Conservation (phyloP, 2,329 filamentous ascomycete genomes). For the Pezicula radicicola region DNA sequence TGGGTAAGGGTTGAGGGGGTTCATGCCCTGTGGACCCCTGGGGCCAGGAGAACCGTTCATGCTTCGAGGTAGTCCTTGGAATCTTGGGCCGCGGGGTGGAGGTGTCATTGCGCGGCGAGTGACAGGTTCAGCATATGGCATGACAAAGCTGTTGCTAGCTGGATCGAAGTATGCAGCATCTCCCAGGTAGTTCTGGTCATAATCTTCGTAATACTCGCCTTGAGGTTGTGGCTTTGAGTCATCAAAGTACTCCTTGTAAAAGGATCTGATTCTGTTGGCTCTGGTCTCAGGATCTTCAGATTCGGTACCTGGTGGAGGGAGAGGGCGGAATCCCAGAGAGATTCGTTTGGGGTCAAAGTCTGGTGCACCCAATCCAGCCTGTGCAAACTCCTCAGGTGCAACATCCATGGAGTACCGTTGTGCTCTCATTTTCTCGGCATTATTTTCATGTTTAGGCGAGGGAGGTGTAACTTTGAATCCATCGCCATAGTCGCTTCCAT, state of each 20-base stretch:
- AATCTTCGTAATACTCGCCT: slow-evolving; percentile 71
- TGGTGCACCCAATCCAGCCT: slow-evolving; percentile 50
- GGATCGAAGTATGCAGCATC: slow-evolving; percentile 67
- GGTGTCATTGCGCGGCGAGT: slow-evolving; percentile 94
- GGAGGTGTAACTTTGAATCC: slow-evolving; percentile 41
- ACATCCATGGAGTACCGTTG: slow-evolving; percentile 32
- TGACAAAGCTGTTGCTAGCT: slow-evolving; percentile 67
- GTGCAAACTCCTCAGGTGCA: slow-evolving; percentile 31
- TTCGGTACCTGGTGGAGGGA: slow-evolving; percentile 77
- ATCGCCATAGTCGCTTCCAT: slow-evolving; percentile 52
- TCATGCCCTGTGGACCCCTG: slow-evolving; percentile 17
- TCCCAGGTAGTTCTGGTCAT: slow-evolving; percentile 66
- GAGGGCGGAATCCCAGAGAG: slow-evolving; percentile 75
- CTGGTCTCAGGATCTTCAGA: slow-evolving; percentile 90
- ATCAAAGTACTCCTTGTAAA: slow-evolving; percentile 99
- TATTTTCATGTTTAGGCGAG: slow-evolving; percentile 34
- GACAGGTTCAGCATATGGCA: slow-evolving; percentile 81
- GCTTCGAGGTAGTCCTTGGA: slow-evolving; percentile 28
- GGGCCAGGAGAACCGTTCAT: slow-evolving; percentile 21
- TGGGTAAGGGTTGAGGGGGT: slow-evolving; percentile 49
- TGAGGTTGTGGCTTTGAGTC: slow-evolving; percentile 55
- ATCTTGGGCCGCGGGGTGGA: slow-evolving; percentile 58
- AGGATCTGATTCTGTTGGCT: slow-evolving; percentile 94
- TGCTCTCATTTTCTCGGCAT: slow-evolving; percentile 14
- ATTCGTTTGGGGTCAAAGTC: slow-evolving; percentile 53